Evolutionary conservation across 164 flowering plant species (phyloP).

Genomic region (Nymphaea thermarum): DNA sequence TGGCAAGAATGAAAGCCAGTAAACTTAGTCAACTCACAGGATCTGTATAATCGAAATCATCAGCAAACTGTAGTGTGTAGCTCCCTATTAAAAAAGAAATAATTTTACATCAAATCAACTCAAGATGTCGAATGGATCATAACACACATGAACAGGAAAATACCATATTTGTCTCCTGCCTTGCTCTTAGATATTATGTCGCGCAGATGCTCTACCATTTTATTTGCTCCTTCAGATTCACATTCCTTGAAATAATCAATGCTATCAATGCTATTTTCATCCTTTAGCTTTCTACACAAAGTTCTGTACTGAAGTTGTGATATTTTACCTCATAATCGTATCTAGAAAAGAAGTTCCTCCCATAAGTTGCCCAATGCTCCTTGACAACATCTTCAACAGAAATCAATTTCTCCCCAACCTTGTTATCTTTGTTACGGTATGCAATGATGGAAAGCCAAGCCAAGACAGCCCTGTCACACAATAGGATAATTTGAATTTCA

Average conservation of each 20-base stretch:
- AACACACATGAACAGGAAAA: conserved; percentile 8
- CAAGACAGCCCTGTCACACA: conserved; percentile 70
- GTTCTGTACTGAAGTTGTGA: not conserved
- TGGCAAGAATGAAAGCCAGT: not conserved
- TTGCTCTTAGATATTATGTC: conserved; percentile 65
- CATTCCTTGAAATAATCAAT: conserved; percentile 33
- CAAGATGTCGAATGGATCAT: not conserved
- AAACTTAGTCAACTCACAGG: conserved; percentile 51
- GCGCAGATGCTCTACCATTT: conserved; percentile 79
- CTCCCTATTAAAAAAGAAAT: conserved; percentile 34
- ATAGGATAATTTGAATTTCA: not conserved
- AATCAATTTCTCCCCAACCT: conserved; percentile 65
- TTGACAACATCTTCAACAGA: conserved; percentile 85
- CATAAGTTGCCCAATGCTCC: conserved; percentile 93
- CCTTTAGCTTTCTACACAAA: not conserved
- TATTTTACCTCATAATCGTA: conserved; percentile 86
- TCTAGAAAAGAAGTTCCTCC: conserved; percentile 96
- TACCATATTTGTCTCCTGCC: conserved; percentile 77
- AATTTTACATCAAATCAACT: conserved; percentile 3
- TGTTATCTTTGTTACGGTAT: conserved; percentile 69
- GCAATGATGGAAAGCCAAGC: conserved; percentile 98
- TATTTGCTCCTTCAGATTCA: conserved; percentile 92
- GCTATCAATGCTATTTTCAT: not conserved
- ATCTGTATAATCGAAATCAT: conserved; percentile 87
- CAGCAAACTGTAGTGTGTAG: conserved; percentile 79